Evolutionary conservation across 75 land plant genomes (phyloP), one percentile per base, ranked within the genome.

Genomic region (Picea sitchensis): DNA sequence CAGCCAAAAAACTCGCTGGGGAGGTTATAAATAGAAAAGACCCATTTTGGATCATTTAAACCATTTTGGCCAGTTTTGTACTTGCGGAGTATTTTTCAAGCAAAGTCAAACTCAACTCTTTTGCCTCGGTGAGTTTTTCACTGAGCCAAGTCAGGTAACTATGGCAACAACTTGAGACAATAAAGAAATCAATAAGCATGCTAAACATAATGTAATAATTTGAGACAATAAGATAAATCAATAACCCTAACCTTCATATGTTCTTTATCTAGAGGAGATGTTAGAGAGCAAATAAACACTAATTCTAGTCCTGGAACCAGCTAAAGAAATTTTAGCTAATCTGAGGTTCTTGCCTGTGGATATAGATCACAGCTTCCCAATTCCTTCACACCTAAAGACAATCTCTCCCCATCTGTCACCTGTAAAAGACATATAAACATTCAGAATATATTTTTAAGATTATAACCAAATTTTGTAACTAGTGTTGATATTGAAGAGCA

Each of bases 321-420:
- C 56, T 14, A 4, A 76, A 21, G 64, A 14, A 76, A 61, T 26
- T 54, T 7, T 51, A 12, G 6, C 20, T 17, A 56, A 21, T 30
- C 14, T 4, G 36, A 71, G 74, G 21, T 8, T 9, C 74, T 71
- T 79, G 90, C 99, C 77, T 97, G 99, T 47, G 99, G 99, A 73
- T 97, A 97, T 78, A 97, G 92, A 83, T 97, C 99, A 89, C 99
- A 97, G 82, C 92, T 95, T 32, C 99, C 99, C 81, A 97, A 91
- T 82, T 97, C 99, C 80, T 95, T 97, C 32, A 97, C 99, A 79
- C 96, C 94, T 82, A 97, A 82, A 47, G 98, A 98, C 76, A 97
- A 80, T 76, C 99, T 89, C 79, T 97, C 99, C 63, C 99, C 99
- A 90, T 97, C 99, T 71, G 92, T 86, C 26, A 89, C 93, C 99